Evolutionary conservation across 2,329 filamentous ascomycete species (phyloP).

Genomic region (Cytospora chrysosperma): DNA sequence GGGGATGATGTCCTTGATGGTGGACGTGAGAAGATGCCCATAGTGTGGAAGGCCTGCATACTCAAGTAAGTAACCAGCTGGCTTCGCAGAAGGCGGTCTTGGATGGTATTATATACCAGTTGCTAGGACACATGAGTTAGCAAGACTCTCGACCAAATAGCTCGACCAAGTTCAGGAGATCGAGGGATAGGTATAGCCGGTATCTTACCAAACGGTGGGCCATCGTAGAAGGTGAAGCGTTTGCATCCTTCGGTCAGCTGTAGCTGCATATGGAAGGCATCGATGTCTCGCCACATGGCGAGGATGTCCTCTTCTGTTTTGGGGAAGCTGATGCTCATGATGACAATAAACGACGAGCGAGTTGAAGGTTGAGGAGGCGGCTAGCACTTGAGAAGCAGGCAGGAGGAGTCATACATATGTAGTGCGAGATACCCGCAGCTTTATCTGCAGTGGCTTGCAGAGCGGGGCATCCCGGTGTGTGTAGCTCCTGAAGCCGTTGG

Average conservation of each 20-base stretch:
- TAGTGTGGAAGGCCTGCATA: slow-evolving; percentile 44
- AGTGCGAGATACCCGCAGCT: too few relatives aligned
- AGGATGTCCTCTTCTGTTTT: slow-evolving; percentile 86
- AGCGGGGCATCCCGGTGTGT: too few relatives aligned
- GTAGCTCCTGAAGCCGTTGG: too few relatives aligned
- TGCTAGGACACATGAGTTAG: neutral
- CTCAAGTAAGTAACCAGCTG: neutral
- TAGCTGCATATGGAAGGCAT: slow-evolving; percentile 84
- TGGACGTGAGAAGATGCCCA: slow-evolving; percentile 79
- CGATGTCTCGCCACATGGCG: slow-evolving; percentile 82
- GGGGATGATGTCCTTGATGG: slow-evolving; percentile 95
- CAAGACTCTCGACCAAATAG: neutral
- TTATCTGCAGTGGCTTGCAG: too few relatives aligned
- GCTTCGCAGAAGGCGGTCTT: neutral
- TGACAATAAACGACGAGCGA: slow-evolving; percentile 18
- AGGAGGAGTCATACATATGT: too few relatives aligned
- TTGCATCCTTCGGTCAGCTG: slow-evolving; percentile 73
- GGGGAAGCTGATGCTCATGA: slow-evolving; percentile 87
- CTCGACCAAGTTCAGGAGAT: neutral
- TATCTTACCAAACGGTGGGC: slow-evolving; percentile 74
- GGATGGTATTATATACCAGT: neutral
- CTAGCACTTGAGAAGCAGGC: too few relatives aligned
- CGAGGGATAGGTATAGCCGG: slow-evolving; percentile 2
- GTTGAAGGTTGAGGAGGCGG: too few relatives aligned
- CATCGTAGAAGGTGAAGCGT: slow-evolving; percentile 93